Evolutionary conservation across 768 basidiomycete genomes (phyloP).

Genomic region (Hydnum rufescens): DNA sequence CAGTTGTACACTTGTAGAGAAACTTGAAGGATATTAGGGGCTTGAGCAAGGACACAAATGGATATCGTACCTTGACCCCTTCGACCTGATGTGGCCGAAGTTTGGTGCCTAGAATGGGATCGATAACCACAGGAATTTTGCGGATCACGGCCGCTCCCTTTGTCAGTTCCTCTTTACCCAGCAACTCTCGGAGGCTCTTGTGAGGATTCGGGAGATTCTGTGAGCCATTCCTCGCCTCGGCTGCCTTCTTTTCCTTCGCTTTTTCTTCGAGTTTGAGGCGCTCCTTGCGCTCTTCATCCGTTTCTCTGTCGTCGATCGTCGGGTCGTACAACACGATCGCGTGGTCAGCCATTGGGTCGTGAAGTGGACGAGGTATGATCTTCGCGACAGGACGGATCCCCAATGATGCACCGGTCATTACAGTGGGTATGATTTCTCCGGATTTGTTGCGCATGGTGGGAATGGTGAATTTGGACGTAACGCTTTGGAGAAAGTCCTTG

Average conservation of each 20-base stretch:
- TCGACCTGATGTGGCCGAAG: constrained; percentile 95
- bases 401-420: constrained; percentile 50
- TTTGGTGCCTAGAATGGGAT: constrained; percentile 69
- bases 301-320: constrained; percentile 81
- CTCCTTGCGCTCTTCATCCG: constrained; percentile 63
- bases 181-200: constrained; percentile 63
- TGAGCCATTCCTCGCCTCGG: constrained; percentile 33
- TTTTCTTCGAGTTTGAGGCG: constrained; percentile 55
- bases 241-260: constrained; percentile 38
- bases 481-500: constrained; percentile 47
- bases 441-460: constrained; percentile 59
- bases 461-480: constrained; percentile 50
- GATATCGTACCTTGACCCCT: constrained; percentile 64
- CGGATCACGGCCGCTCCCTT: constrained; percentile 35
- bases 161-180: constrained; percentile 47
- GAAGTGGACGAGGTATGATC: constrained; percentile 76
- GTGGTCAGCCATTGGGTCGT: constrained; percentile 95
- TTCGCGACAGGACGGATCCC: constrained; percentile 68
- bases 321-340: constrained; percentile 96
- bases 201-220: constrained; percentile 68
- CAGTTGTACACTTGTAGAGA: constrained; percentile 85
- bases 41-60: not conserved
- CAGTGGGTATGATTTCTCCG: constrained; percentile 36
- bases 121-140: constrained; percentile 94
- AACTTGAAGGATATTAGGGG: constrained; percentile 33